phyloP scores from a whole-genome alignment of 2,329 filamentous ascomycete species.

The Phaeosphaeria sp. region DNA sequence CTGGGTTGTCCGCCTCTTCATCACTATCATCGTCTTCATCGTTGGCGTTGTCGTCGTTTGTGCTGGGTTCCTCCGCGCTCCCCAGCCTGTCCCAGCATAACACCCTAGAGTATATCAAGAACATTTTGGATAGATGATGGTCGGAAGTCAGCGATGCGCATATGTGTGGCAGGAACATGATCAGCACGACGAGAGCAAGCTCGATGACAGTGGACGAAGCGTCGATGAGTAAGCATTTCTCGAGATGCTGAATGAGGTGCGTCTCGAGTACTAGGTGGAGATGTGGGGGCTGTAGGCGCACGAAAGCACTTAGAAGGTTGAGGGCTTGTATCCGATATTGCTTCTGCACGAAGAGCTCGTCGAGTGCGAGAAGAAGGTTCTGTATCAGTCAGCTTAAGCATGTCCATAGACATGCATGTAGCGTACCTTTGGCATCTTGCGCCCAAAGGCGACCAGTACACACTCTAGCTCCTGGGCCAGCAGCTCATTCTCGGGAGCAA shows the following conservation, averaged over 20 bases:
- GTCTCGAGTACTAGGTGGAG: conserved; percentile 76
- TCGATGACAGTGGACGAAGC: conserved; percentile 80
- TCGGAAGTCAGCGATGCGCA: conserved; percentile 70
- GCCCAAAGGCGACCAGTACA: conserved; percentile 65
- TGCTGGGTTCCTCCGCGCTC: conserved; percentile 18
- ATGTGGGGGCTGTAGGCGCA: conserved; percentile 79
- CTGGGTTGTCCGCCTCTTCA: conserved; percentile 46
- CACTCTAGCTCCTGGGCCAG: conserved; percentile 60
- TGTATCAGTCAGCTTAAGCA: conserved; percentile 40
- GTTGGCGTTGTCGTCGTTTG: conserved; percentile 12
- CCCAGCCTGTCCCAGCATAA: conserved; percentile 76
- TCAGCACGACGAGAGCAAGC: conserved; percentile 74
- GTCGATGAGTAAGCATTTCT: conserved; percentile 78
- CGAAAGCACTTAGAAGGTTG: conserved; percentile 73
- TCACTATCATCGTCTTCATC: conserved; percentile 39
- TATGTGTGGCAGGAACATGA: conserved; percentile 85
- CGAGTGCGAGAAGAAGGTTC: conserved; percentile 71
- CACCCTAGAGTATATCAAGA: conserved; percentile 81
- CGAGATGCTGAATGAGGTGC: conserved; percentile 72
- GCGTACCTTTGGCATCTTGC: conserved; percentile 68
- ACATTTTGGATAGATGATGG: conserved; percentile 71
- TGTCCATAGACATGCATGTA: background rate
- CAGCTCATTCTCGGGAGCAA: conserved; percentile 54
- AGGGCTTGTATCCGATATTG: conserved; percentile 70
- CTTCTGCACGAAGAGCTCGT: conserved; percentile 70